phyloP scores from a whole-genome alignment of 495 filamentous ascomycete genomes.

The Pyrenula massariospora region DNA sequence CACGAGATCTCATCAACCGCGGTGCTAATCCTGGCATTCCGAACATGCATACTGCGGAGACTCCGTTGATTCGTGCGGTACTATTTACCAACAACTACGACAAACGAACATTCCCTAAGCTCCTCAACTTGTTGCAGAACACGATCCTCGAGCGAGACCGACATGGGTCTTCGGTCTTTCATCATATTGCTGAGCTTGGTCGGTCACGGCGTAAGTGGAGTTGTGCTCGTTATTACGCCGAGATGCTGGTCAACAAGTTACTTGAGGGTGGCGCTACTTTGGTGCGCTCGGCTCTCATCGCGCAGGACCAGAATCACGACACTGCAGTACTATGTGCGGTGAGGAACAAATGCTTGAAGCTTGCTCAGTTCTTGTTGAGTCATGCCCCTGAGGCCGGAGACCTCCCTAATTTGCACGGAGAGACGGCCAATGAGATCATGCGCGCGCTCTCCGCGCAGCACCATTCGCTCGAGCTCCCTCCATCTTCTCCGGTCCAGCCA shows the following conservation, averaged over 20 bases:
- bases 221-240: constrained; percentile 82
- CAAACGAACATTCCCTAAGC: constrained; percentile 66
- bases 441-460: constrained; percentile 15
- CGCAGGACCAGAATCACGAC: constrained; percentile 72
- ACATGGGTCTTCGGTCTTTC: constrained; percentile 74
- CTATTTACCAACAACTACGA: constrained; percentile 94
- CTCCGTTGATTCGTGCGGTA: constrained; percentile 86
- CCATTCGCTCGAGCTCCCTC: constrained; percentile 13
- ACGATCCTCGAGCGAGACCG: constrained; percentile 67
- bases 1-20: constrained; percentile 68
- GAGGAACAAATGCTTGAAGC: constrained; percentile 42
- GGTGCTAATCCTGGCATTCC: constrained; percentile 44
- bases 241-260: constrained; percentile 77
- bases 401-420: constrained; percentile 64
- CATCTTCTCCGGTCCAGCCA: constrained; percentile 26
- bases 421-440: constrained; percentile 68
- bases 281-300: constrained; percentile 52
- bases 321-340: constrained; percentile 84
- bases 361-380: constrained; percentile 28
- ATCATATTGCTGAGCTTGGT: constrained; percentile 82
- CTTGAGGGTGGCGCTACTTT: constrained; percentile 57
- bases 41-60: constrained; percentile 56
- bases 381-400: constrained; percentile 64
- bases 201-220: constrained; percentile 65
- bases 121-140: constrained; percentile 67